Evolutionary conservation across 768 basidiomycete species (phyloP), one percentile per base, ranked within the genome.

Genomic region (Pisolithus albus): DNA sequence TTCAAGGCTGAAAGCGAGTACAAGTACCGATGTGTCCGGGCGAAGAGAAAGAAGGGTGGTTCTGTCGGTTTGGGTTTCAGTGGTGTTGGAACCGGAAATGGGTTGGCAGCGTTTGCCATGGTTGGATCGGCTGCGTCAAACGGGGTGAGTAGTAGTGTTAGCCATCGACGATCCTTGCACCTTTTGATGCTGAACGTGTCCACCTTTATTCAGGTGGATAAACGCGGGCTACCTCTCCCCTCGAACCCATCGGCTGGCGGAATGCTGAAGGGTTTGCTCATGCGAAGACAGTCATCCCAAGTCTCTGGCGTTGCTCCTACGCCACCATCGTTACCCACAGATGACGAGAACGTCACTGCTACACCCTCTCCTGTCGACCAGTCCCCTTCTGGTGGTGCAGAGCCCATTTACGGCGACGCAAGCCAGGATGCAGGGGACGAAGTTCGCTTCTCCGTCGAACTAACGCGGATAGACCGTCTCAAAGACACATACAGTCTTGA

Each of bases 371-470:
- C 66, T 10, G 59, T 64, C 24, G 81, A 82, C 53, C 52, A 64
- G n/a, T 58, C 66, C 7, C 36, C 72, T n/a, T 51, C 59, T 0
- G 46, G 59, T 42, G 70, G 69, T 47, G 57, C 61, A n/a, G 79
- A 85, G 50, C 71, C 83, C 19, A 63, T 85, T 19, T 97, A 95
- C 61, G 94, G 94, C 13, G 89, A 89, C 51, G 59, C 72, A n/a
- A 64, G 75, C 4, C 80, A 88, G 59, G 96, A 98, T 62, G 81
- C 82, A 18, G 92, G 92, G 28, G 95, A 95, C 60, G 96, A 98
- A 81, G 92, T 99, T 59, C 83, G 90, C 59, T 98, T 98, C 75
- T 90, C 84, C 11, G 87, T 97, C 55, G 96, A 99, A 73, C 70
- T 99, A 56, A 97, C 95, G 44, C 75, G 88, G 60, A 75, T 99